Conservation (phyloP, 768 basidiomycete species). For the Auriscalpium orientale region DNA sequence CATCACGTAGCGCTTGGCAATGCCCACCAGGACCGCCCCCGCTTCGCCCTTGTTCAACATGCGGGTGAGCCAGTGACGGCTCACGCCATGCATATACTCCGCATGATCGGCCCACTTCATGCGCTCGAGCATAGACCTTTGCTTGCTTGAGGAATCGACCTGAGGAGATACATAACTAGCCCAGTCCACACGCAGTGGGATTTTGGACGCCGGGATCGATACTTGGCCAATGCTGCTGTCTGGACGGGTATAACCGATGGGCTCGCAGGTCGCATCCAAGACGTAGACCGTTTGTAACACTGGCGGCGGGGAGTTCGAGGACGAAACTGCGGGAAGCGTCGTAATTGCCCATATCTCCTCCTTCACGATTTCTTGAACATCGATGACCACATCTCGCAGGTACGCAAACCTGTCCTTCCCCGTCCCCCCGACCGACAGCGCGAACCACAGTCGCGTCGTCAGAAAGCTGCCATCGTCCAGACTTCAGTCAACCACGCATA, state of each 20-base stretch:
- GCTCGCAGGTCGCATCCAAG: constrained; percentile 67
- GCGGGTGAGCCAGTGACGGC: constrained; percentile 53
- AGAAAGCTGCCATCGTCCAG: constrained; percentile 40
- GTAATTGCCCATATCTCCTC: constrained; percentile 57
- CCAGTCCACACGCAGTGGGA: constrained; percentile 54
- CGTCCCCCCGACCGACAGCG: constrained; percentile 40
- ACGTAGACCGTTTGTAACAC: constrained; percentile 40
- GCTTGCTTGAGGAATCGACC: not conserved
- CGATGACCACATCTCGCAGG: constrained; percentile 33
- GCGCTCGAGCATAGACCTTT: constrained; percentile 27
- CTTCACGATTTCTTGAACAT: constrained; percentile 44
- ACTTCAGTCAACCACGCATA: not conserved
- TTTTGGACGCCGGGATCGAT: not conserved
- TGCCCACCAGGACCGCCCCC: constrained; percentile 33
- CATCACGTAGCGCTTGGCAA: constrained; percentile 58
- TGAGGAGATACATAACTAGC: constrained; percentile 42
- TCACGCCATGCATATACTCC: constrained; percentile 63
- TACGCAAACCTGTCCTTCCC: constrained; percentile 23
- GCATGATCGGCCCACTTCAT: constrained; percentile 64
- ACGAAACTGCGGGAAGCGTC: constrained; percentile 9
- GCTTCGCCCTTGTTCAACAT: constrained; percentile 20
- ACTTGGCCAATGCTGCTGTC: not conserved
- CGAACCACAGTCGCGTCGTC: constrained; percentile 56
- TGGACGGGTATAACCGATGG: constrained; percentile 39
- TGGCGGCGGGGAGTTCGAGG: constrained; percentile 8